phyloP scores from a whole-genome alignment of 768 basidiomycete genomes.

The Suillus plorans region DNA sequence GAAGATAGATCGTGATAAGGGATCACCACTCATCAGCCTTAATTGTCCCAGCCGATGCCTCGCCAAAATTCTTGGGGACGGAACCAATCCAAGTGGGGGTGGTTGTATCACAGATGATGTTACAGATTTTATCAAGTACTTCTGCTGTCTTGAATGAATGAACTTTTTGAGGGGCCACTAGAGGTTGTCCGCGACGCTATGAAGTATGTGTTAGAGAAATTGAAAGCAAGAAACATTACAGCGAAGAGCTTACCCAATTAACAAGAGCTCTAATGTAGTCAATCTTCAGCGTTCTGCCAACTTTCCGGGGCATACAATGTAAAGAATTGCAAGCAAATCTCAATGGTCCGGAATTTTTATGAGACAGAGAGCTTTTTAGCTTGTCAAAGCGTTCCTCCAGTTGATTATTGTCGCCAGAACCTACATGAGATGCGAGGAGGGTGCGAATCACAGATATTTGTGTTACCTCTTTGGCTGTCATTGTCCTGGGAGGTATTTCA shows the following conservation, averaged over 20 bases:
- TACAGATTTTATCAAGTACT: background rate
- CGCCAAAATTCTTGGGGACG: too few relatives aligned
- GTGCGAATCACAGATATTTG: too few relatives aligned
- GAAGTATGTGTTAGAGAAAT: background rate
- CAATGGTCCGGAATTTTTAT: too few relatives aligned
- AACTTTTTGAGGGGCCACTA: background rate
- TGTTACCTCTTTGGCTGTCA: too few relatives aligned
- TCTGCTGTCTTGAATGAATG: background rate
- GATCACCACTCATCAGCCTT: constrained; percentile 24
- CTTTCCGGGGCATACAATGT: background rate
- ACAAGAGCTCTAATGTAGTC: background rate
- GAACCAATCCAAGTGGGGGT: too few relatives aligned
- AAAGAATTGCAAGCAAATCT: too few relatives aligned
- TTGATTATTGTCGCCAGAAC: too few relatives aligned
- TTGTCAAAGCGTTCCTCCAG: too few relatives aligned
- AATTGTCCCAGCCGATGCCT: constrained; percentile 3
- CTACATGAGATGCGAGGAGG: too few relatives aligned
- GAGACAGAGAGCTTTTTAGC: too few relatives aligned
- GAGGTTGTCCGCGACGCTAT: constrained; percentile 3
- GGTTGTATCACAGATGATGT: background rate
- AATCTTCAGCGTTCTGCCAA: background rate
- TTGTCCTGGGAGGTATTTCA: too few relatives aligned
- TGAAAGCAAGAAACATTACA: background rate
- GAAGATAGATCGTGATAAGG: background rate
- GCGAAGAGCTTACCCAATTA: background rate